Evolutionary conservation across 2,329 filamentous ascomycete genomes (phyloP).

Genomic region (Plectosphaerella cucumerina): DNA sequence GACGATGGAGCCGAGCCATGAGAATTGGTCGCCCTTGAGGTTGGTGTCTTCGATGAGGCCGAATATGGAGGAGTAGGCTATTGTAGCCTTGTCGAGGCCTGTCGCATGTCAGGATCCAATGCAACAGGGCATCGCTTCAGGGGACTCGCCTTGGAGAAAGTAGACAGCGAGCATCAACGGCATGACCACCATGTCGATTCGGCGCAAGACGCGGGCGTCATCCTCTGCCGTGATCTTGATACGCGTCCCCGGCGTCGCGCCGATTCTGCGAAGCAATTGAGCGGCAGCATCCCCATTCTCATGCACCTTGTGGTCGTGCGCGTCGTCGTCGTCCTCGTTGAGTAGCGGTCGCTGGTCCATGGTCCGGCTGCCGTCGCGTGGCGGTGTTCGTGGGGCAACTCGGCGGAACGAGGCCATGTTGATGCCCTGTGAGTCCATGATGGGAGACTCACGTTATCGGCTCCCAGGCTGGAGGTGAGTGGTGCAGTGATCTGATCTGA

Average conservation of each 20-base stretch:
- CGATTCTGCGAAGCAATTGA: constrained; percentile 35
- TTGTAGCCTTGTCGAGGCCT: constrained; percentile 13
- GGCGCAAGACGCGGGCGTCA: constrained; percentile 28
- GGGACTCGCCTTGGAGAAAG: constrained; percentile 48
- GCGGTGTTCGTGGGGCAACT: not conserved
- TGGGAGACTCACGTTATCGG: not conserved
- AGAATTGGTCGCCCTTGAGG: constrained; percentile 52
- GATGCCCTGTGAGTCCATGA: not conserved
- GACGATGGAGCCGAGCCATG: constrained; percentile 58
- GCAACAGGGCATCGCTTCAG: not conserved
- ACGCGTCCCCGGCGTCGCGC: constrained; percentile 16
- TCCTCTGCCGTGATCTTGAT: constrained; percentile 26
- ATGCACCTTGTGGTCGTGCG: not conserved
- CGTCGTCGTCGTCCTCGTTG: not conserved
- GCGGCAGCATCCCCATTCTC: constrained; percentile 35
- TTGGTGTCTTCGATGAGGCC: constrained; percentile 55
- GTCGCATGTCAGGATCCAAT: not conserved
- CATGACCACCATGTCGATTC: constrained; percentile 35
- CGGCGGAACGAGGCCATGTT: not conserved
- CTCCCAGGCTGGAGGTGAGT: too few relatives aligned
- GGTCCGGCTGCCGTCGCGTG: not conserved
- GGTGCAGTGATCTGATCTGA: too few relatives aligned
- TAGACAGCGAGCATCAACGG: constrained; percentile 54
- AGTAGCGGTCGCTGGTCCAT: not conserved
- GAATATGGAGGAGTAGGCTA: constrained; percentile 56